Percentiles rank a stretch among this genome's conserved stretches.
These are phyloP conservation scores for Geotrichum klebahnii DNA, from an alignment of 1,139 yeast species.

Conservation along the genomic window DNA sequence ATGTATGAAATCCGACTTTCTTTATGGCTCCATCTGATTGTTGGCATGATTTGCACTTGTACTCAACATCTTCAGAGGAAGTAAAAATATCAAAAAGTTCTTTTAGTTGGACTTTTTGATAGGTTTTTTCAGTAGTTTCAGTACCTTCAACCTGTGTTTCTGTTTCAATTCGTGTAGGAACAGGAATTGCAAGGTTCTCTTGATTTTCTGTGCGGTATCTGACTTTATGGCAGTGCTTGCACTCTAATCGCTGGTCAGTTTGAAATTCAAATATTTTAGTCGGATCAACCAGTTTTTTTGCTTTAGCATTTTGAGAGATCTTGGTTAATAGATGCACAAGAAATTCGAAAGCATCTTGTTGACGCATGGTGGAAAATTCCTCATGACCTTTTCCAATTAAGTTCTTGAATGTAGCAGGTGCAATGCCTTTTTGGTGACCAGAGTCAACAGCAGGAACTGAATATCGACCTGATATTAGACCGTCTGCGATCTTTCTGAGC, in stretches of 20 bases:
- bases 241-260: constrained; percentile 60
- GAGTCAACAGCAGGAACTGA: constrained; percentile 51
- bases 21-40: constrained; percentile 40
- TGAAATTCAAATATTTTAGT: constrained; percentile 61
- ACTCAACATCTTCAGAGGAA: constrained; percentile 58
- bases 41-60: constrained; percentile 61
- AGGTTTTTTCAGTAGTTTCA: constrained; percentile 44
- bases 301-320: constrained; percentile 46
- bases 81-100: constrained; percentile 52
- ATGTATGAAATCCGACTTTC: constrained; percentile 55
- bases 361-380: constrained; percentile 82
- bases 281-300: constrained; percentile 38
- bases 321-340: constrained; percentile 62
- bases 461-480: constrained; percentile 69
- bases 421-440: constrained; percentile 68
- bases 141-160: constrained; percentile 38
- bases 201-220: constrained; percentile 54
- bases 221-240: constrained; percentile 60
- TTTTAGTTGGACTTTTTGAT: constrained; percentile 49
- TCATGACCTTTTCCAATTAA: constrained; percentile 72
- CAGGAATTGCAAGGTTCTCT: constrained; percentile 66
- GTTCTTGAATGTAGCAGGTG: constrained; percentile 70
- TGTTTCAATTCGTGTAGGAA: constrained; percentile 41
- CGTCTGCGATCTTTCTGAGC: constrained; percentile 73
- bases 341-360: constrained; percentile 94